Evolutionary conservation across 768 basidiomycete species (phyloP).

Genomic region (Hypholoma fasciculare): DNA sequence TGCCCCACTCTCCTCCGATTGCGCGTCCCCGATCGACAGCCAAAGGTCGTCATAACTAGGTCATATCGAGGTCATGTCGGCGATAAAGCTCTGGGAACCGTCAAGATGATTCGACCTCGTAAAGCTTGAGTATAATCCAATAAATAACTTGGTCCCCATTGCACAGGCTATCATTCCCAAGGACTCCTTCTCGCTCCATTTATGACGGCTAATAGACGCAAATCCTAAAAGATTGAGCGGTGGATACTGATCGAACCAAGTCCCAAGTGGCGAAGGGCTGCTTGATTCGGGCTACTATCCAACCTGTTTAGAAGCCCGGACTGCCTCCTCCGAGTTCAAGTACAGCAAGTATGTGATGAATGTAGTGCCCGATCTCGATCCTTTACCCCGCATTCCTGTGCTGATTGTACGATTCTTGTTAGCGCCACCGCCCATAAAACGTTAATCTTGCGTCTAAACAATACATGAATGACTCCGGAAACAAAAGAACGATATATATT

Average conservation of each 20-base stretch:
- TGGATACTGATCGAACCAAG: not conserved
- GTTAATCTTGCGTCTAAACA: slow-evolving; percentile 1
- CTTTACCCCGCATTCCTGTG: slow-evolving; percentile 7
- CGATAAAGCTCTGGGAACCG: not conserved
- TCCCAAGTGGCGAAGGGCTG: not conserved
- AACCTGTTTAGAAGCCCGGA: not conserved
- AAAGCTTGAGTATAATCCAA: not conserved
- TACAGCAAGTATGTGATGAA: not conserved
- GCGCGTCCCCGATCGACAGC: not conserved
- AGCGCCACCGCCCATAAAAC: slow-evolving; percentile 1
- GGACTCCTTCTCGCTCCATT: too few relatives aligned
- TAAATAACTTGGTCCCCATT: not conserved
- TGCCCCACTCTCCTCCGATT: not conserved
- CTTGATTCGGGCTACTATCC: not conserved
- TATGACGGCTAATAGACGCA: too few relatives aligned
- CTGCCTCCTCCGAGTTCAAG: not conserved
- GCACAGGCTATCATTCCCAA: not conserved
- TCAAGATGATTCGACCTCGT: not conserved
- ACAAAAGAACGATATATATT: not conserved
- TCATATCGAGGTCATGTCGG: not conserved
- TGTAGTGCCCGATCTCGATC: not conserved
- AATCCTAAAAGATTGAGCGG: too few relatives aligned
- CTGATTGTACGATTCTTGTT: not conserved
- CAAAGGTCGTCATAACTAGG: not conserved
- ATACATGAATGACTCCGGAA: not conserved